Evolutionary conservation across 2,329 filamentous ascomycete genomes (phyloP).

Genomic region (Colletotrichum viniferum): DNA sequence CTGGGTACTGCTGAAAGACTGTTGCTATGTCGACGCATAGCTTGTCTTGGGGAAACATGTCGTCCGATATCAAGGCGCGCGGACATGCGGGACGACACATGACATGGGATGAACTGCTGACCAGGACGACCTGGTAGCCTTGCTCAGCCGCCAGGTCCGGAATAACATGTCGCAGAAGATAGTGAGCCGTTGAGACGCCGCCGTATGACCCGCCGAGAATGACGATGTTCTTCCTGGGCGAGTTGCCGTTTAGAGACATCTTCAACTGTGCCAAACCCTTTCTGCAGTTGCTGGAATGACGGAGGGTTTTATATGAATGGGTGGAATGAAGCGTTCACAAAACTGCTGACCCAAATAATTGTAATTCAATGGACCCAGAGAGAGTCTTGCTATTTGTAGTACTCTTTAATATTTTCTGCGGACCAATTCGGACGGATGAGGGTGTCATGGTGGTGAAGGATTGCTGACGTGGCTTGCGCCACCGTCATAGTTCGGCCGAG

Average conservation of each 20-base stretch:
- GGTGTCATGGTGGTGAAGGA: not conserved
- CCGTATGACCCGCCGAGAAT: slow-evolving; percentile 58
- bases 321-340: too few species aligned
- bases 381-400: not conserved
- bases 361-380: not conserved
- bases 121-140: slow-evolving; percentile 44
- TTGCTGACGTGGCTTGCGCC: not conserved
- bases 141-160: slow-evolving; percentile 40
- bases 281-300: not conserved
- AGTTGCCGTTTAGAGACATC: not conserved
- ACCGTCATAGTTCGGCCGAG: not conserved
- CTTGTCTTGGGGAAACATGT: slow-evolving; percentile 46
- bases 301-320: too few species aligned
- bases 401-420: not conserved
- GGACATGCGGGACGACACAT: slow-evolving; percentile 49
- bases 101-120: slow-evolving; percentile 44
- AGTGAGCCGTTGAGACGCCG: slow-evolving; percentile 56
- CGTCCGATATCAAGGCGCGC: slow-evolving; percentile 50
- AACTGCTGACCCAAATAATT: too few species aligned
- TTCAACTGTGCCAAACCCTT: not conserved
- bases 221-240: slow-evolving; percentile 44
- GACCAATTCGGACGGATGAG: not conserved
- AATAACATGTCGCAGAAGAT: slow-evolving; percentile 55
- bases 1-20: slow-evolving; percentile 43
- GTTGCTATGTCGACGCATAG: slow-evolving; percentile 44